Evolutionary conservation across 768 basidiomycete genomes (phyloP), one percentile per base, ranked within the genome.

Genomic region (Rhizopogon salebrosus): DNA sequence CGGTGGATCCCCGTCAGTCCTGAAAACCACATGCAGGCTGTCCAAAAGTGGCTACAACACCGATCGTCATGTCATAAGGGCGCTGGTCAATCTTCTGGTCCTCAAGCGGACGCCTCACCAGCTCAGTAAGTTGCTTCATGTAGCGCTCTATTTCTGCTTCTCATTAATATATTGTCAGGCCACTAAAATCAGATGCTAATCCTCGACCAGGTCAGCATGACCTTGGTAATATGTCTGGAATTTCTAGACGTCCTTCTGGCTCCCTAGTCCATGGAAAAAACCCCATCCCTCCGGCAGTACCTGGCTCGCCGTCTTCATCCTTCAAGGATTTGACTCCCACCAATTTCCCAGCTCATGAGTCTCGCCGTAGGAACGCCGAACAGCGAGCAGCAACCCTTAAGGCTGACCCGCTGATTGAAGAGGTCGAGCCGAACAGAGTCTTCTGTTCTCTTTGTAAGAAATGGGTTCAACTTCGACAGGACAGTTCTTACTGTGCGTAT

Each of bases 391-490:
- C 85, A 9, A 80, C 80, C 2, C 75, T 92, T 34, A 75, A 83
- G 6, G 79, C 82, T 1, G 89, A 92, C 65, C 61, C 70, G 0
- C 73, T 88, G 6, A 79, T 89, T 49, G 78, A 76, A 18, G 76
- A 81, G 51, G 89, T 91, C 31, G 87, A 90, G 60, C 83, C 86
- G 0, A 85, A 84, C 59, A 67, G 83, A 26, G 86, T 90, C 0
- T 88, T 89, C 58, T 92, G 89, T 62, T 73, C 75, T 3, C 66
- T 90, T 1, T 92, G 89, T 63, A 74, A 79, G 61, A 89, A 90
- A 67, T 91, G 89, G 89, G 87, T 91, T 1, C 89, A 90, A 66
- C 74, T 91, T 18, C 68, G 89, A 38, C 87, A 89, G 64, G 88
- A 91, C 59, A 83, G 80, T 54, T 80, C 81, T 9, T 91, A 85